Conservation (phyloP, 305 asterid genomes). For the Plantago coronopus region DNA sequence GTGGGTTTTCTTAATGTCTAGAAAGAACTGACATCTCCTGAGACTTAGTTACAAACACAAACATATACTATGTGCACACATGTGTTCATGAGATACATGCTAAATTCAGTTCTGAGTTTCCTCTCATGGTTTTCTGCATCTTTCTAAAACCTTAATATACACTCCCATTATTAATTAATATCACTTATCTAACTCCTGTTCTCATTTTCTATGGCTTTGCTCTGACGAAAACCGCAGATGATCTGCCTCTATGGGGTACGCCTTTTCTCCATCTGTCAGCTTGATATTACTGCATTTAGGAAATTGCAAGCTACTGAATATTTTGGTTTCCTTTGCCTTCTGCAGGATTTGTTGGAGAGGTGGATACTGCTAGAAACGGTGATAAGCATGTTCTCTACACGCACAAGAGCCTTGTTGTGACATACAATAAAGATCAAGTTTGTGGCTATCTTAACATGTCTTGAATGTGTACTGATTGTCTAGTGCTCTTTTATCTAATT, state of each 20-base stretch:
- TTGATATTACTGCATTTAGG: background rate
- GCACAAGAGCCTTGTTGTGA: conserved; percentile 44
- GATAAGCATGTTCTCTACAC: conserved; percentile 57
- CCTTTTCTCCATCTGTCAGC: conserved; percentile 9
- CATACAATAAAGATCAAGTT: conserved; percentile 58
- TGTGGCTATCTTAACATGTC: conserved; percentile 22
- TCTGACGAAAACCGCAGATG: conserved; percentile 42
- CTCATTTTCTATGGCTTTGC: conserved; percentile 22
- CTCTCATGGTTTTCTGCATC: background rate
- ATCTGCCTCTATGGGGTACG: conserved; percentile 71
- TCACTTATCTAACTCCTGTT: conserved; percentile 21
- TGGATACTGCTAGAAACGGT: conserved; percentile 40
- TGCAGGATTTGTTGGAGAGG: conserved; percentile 58
- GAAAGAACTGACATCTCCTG: conserved; percentile 3
- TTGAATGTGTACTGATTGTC: background rate
- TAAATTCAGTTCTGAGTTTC: conserved; percentile 3
- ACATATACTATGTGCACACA: background rate
- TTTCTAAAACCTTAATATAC: background rate
- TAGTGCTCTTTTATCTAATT: conserved; percentile 10
- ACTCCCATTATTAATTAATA: background rate
- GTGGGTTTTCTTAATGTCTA: background rate
- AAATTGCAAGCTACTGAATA: background rate
- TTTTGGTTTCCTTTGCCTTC: conserved; percentile 3
- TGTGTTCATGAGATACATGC: background rate
- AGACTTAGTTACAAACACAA: background rate